These are phyloP conservation scores for Penicillium simplicissimum DNA, from an alignment of 495 filamentous ascomycete species.

Conservation along the genomic window DNA sequence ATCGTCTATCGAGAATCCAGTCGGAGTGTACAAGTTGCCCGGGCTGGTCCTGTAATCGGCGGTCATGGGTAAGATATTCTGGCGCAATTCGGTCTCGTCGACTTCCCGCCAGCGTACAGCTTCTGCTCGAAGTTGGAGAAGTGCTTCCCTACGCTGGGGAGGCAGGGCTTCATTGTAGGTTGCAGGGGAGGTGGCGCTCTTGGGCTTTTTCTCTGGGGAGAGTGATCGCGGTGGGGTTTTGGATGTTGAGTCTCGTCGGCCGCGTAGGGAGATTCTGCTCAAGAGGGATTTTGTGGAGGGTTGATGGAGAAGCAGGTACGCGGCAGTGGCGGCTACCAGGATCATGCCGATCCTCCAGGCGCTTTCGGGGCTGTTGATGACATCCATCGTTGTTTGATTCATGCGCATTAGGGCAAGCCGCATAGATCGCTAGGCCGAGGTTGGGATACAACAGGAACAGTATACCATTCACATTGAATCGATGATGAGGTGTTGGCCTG, in stretches of 20 bases:
- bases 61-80: conserved; percentile 45
- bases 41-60: conserved; percentile 42
- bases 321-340: conserved; percentile 25
- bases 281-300: conserved; percentile 14
- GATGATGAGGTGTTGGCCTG: not conserved
- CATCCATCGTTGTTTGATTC: conserved; percentile 16
- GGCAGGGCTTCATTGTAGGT: conserved; percentile 55
- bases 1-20: conserved; percentile 66
- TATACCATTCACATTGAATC: not conserved
- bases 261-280: conserved; percentile 26
- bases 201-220: conserved; percentile 50
- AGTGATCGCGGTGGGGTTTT: conserved; percentile 58
- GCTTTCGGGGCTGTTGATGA: conserved; percentile 14
- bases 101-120: conserved; percentile 28
- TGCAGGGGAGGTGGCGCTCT: conserved; percentile 27
- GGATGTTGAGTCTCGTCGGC: conserved; percentile 41
- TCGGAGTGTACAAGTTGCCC: conserved; percentile 52
- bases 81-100: conserved; percentile 33
- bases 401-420: conserved; percentile 15
- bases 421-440: not conserved
- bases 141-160: conserved; percentile 53
- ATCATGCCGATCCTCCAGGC: conserved; percentile 29
- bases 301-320: conserved; percentile 20
- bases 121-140: conserved; percentile 36
- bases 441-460: not conserved